A percentile compares a stretch with the other conserved stretches of the same genome.
Conservation (phyloP, 1,139 yeast genomes). For the Yarrowia galli region DNA sequence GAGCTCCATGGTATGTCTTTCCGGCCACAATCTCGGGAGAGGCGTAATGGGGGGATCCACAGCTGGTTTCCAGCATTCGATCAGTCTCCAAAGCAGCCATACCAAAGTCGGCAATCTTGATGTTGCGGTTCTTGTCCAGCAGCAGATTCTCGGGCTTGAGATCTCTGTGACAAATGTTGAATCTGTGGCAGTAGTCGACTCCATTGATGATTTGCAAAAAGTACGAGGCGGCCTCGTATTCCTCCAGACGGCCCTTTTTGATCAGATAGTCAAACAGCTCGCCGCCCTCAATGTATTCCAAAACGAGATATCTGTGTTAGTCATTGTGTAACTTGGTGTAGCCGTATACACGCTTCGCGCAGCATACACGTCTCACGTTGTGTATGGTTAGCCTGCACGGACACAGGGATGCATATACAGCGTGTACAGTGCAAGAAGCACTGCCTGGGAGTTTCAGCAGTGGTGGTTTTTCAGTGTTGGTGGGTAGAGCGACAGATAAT, state of each 20-base stretch:
- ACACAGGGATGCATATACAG: slow-evolving; percentile 23
- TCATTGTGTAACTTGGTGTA: no score
- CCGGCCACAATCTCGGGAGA: slow-evolving; percentile 98
- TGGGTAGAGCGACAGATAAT: background rate
- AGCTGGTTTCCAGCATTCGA: slow-evolving; percentile 86
- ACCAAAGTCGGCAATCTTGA: slow-evolving; percentile 97
- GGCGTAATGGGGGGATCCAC: slow-evolving; percentile 99
- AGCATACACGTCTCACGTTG: background rate
- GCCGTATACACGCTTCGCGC: no score
- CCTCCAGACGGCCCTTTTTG: slow-evolving; percentile 86
- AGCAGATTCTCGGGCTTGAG: slow-evolving; percentile 93
- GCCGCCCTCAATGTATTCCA: slow-evolving; percentile 98
- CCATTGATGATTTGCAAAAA: slow-evolving; percentile 93
- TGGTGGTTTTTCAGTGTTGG: background rate
- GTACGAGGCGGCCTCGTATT: slow-evolving; percentile 85
- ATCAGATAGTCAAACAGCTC: slow-evolving; percentile 92
- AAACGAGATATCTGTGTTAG: slow-evolving; percentile 64
- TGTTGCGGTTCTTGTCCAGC: slow-evolving; percentile 83
- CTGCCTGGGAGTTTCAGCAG: slow-evolving; percentile 7
- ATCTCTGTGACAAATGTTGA: slow-evolving; percentile 91
- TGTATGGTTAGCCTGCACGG: slow-evolving; percentile 6
- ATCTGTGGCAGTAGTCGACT: slow-evolving; percentile 89
- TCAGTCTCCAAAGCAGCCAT: slow-evolving; percentile 98
- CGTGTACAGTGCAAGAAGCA: slow-evolving; percentile 1
- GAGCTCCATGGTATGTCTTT: slow-evolving; percentile 92